phyloP scores from a whole-genome alignment of 441 rosid genomes.

The Gossypium davidsonii region DNA sequence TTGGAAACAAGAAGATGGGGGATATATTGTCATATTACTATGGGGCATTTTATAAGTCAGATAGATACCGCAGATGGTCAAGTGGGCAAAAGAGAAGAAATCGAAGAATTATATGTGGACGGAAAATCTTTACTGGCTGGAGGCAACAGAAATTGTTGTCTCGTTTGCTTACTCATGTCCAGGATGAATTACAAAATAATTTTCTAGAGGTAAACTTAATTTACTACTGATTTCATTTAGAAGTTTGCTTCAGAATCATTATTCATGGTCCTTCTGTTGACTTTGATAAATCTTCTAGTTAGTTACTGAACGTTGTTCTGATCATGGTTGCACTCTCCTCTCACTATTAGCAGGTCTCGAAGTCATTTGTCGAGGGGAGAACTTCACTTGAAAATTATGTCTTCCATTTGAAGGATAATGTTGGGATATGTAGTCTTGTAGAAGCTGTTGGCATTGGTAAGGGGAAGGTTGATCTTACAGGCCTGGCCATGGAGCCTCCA shows the following conservation, averaged over 20 bases:
- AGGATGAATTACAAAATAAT: constrained; percentile 30
- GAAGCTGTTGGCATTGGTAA: constrained; percentile 76
- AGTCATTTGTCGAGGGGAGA: constrained; percentile 50
- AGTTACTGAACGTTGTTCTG: background rate
- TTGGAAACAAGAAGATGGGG: constrained; percentile 51
- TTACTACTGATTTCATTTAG: background rate
- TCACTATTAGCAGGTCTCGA: constrained; percentile 45
- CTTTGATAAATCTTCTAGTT: constrained; percentile 5
- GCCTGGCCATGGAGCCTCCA: constrained; percentile 35
- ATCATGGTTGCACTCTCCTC: constrained; percentile 9
- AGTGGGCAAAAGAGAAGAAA: constrained; percentile 42
- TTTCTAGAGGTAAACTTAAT: constrained; percentile 37
- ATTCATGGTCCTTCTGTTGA: background rate
- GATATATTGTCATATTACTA: constrained; percentile 62
- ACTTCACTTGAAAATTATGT: constrained; percentile 45
- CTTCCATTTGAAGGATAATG: constrained; percentile 32
- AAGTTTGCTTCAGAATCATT: background rate
- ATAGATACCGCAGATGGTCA: constrained; percentile 48
- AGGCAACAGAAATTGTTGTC: constrained; percentile 57
- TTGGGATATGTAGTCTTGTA: constrained; percentile 51
- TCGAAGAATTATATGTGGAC: constrained; percentile 43
- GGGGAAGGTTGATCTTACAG: constrained; percentile 66
- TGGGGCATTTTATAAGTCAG: constrained; percentile 55
- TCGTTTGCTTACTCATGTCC: constrained; percentile 45
- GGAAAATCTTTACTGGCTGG: constrained; percentile 64